These are phyloP conservation scores for Aaosphaeria pasadenensis DNA, from an alignment of 2,329 filamentous ascomycete genomes.

Conservation along the genomic window DNA sequence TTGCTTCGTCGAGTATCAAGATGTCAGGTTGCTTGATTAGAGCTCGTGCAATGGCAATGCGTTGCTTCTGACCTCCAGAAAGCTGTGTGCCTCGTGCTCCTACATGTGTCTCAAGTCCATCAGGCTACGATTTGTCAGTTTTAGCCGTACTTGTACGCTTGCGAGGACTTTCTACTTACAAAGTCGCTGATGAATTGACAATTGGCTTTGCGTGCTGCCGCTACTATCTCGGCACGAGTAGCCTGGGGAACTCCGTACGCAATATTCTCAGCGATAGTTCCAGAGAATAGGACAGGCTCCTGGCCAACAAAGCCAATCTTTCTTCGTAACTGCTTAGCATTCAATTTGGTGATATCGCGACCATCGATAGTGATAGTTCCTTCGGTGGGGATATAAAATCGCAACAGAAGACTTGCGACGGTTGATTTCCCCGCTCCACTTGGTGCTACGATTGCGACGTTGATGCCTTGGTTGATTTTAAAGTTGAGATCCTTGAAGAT, in stretches of 20 bases:
- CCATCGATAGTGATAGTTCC: constrained; percentile 83
- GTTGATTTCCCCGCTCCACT: constrained; percentile 97
- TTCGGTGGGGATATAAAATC: constrained; percentile 82
- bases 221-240: constrained; percentile 74
- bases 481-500: constrained; percentile 92
- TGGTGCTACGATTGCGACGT: constrained; percentile 94
- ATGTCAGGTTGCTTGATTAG: constrained; percentile 96
- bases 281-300: constrained; percentile 89
- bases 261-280: constrained; percentile 84
- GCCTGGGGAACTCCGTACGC: constrained; percentile 83
- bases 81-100: constrained; percentile 90
- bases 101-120: constrained; percentile 90
- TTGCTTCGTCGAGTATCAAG: constrained; percentile 90
- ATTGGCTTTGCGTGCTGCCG: constrained; percentile 86
- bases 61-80: constrained; percentile 94
- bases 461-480: constrained; percentile 86
- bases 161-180: constrained; percentile 43
- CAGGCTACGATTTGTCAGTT: constrained; percentile 55
- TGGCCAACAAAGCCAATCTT: constrained; percentile 95
- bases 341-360: constrained; percentile 78
- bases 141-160: neutral
- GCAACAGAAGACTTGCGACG: constrained; percentile 82
- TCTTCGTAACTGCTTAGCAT: constrained; percentile 85
- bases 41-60: constrained; percentile 93
- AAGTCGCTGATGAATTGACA: constrained; percentile 97